Base-by-base conservation (phyloP, 805 yeast genomes). In the Hanseniaspora lachancei region DNA sequence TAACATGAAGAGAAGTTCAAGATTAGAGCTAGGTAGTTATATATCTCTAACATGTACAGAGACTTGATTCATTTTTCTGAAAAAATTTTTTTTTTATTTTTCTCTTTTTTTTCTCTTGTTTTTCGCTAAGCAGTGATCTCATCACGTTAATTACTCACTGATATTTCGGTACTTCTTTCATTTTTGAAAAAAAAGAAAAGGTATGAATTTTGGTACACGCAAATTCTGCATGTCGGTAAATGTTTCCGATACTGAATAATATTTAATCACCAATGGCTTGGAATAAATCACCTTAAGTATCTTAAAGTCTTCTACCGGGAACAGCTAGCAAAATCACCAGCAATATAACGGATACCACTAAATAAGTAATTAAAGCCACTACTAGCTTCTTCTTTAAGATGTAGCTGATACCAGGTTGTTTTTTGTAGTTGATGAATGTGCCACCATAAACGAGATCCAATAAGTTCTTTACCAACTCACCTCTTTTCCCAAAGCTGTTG, bases 401-500 rank as follows among this genome's bases (percentile, higher is more conserved):
- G 46, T 52, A 52, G 21, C 46, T 47, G 13, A 52, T 52, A 6
- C 49, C 55, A n/a, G 47, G 47, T 18, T 52, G 49, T n/a, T 52
- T 52, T 35, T 52, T 52, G 40, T 52, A 52, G 27, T 29, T 44
- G 9, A 52, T 46, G 29, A 52, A 52, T 13, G 23, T 52, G 4
- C 55, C 55, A 10, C 55, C 55, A 24, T 52, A 52, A 36, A 46
- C 49, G 2, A 21, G 15, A 7, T 18, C 13, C 4, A 47, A 29
- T 15, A 44, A 20, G 34, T 29, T 44, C 15, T 47, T 29, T 2
- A 52, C n/a, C 5, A 46, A 15, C 40, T 52, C 55, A 1, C 44
- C 55, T 29, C 23, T 52, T n/a, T 36, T 52, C 1, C 55, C 55
- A 52, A 52, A 52, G 27, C 50, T 44, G 24, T 52, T 52, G 24